Evolutionary conservation across 768 basidiomycete species (phyloP), one percentile per base, ranked within the genome.

Genomic region (Xanthoconium stramineum): DNA sequence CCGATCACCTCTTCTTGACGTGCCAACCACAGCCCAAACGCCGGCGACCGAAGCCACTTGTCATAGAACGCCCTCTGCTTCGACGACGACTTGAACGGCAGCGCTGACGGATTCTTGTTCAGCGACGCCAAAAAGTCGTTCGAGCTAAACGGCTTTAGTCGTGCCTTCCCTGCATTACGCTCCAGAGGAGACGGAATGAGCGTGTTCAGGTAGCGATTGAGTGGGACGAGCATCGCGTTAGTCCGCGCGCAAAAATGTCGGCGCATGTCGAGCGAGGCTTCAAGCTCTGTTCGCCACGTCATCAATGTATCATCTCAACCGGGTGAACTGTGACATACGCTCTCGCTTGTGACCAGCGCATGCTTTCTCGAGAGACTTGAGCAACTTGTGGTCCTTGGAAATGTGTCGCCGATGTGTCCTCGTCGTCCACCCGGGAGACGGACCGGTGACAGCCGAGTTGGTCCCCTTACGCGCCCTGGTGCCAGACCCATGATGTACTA

Each of bases 151-250:
- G 89, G 80, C 61, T 84, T 89, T 44, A 91, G 75, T 12, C 84
- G 72, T 8, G 63, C 45, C 37, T 68, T 55, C 14, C 63, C 61
- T 3, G 59, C 53, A 46, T 68, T 62, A 15, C 75, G 64, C 33
- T 80, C 84, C 9, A 76, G 71, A 7, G 84, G 86, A 19, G 84
- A 80, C 55, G 91, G 91, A 69, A 94, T 91, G 47, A 95, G 80
- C 1, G 88, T 87, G 57, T 90, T 88, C 40, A 98, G 84, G 76
- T 98, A 98, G 61, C 95, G 83, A 62, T 95, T 87, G 6, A 98
- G 80, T 0, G 96, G 96, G 3, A 91, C 86, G 20, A 98, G 82
- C 58, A 98, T 78, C 52, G 87, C 87, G 19, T 88, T 89, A 1
- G 96, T 93, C 44, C 95, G 81, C 39, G 88, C 83, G 51, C 84